Evolutionary conservation across 73 alveolate species (phyloP).

Genomic region (Uronychia setigera): DNA sequence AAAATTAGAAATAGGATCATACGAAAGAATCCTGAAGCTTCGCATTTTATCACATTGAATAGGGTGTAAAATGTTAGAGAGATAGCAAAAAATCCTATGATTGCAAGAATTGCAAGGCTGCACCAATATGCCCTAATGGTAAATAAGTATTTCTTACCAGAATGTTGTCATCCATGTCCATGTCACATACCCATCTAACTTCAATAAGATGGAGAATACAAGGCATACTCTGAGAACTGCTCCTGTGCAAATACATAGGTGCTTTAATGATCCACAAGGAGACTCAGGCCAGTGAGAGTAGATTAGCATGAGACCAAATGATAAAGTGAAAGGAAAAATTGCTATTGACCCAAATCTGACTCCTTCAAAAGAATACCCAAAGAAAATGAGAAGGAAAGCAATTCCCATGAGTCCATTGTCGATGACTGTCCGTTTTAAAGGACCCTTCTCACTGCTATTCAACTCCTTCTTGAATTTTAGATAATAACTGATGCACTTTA

Average conservation of each 20-base stretch:
- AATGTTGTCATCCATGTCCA: constrained; percentile 17
- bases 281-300: constrained; percentile 13
- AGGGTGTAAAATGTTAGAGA: not conserved
- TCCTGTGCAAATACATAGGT: constrained; percentile 5
- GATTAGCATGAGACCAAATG: not conserved
- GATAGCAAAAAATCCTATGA: not conserved
- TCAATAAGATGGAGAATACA: not conserved
- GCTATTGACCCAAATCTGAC: not conserved
- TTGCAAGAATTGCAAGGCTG: not conserved
- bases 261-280: not conserved
- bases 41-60: not conserved
- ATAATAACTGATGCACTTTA: not conserved
- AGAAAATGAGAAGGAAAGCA: not conserved
- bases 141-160: not conserved
- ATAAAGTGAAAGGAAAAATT: not conserved
- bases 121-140: constrained; percentile 14
- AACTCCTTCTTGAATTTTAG: not conserved
- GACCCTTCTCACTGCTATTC: not conserved
- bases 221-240: not conserved
- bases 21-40: not conserved
- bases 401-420: too few relatives aligned
- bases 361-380: not conserved
- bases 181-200: not conserved
- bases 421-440: not conserved
- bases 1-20: not conserved